phyloP scores from a whole-genome alignment of 106 monocot species.

The Vanilla planifolia region DNA sequence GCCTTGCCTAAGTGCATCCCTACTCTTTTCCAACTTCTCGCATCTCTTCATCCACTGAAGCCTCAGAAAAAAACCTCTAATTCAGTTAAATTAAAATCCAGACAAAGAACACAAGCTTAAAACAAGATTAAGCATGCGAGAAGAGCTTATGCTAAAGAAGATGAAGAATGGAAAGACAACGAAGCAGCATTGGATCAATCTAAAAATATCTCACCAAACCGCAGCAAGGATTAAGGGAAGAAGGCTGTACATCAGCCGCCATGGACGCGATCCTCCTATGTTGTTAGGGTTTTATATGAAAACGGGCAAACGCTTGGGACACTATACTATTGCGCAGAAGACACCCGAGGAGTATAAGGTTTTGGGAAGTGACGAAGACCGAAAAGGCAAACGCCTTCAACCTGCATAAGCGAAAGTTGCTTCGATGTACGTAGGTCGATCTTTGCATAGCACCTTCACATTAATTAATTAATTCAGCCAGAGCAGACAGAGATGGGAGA shows the following conservation, averaged over 20 bases:
- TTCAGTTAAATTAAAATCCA: neutral
- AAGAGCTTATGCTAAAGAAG: neutral
- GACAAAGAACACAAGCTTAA: neutral
- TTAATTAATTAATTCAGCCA: no score
- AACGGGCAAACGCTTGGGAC: no score
- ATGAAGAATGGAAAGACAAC: neutral
- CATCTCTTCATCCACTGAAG: conserved; percentile 48
- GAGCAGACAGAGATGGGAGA: no score
- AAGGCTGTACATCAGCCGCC: conserved; percentile 37
- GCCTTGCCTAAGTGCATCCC: conserved; percentile 46
- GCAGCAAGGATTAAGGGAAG: conserved; percentile 51
- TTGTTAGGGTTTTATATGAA: no score
- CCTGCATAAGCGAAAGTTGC: no score
- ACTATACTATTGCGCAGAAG: no score
- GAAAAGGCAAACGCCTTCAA: no score
- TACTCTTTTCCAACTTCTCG: conserved; percentile 41
- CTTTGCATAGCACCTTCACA: no score
- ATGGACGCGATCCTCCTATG: no score
- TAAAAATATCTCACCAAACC: conserved; percentile 28
- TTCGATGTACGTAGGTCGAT: no score
- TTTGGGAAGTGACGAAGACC: no score
- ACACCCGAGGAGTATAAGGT: no score
- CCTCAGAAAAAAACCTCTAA: neutral
- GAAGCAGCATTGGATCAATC: neutral
- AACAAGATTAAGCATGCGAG: neutral